Base-by-base conservation (phyloP, 352 stramenopile species). In the Pythium rishiriense region DNA sequence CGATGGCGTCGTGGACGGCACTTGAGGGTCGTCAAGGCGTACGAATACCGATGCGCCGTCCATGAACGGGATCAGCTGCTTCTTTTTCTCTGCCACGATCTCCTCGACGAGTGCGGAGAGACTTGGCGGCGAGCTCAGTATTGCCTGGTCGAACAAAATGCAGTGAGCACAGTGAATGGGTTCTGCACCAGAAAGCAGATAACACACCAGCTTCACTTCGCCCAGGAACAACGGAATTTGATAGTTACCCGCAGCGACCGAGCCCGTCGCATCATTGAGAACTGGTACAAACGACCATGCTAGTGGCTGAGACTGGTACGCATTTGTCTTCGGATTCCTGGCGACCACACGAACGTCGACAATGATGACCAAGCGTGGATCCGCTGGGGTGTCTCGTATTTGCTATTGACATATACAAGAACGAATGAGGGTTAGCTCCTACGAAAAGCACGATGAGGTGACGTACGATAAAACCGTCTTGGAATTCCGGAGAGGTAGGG, bases 241-340 rank as follows among this genome's bases (percentile, higher is more conserved):
- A 26, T 77, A 67, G n/a, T 31, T 74, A 4, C 77, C 70, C 9
- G 61, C 51, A 2, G 72, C 70, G 21, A 93, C 62, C 7, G 65
- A 71, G 0, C 66, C 71, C 9, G 63, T 67, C 42, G 35, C 49
- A 19, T 76, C 58, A 7, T 59, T 67, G 4, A 93, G 70, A 0
- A 91, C 64, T 0, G 79, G 79, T 11, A 90, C 49, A 15, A 91
- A 93, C 5, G 73, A 81, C 85, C 85, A 93, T 0, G 74, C 85
- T 22, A 86, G 74, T 21, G 75, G 70, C 37, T 85, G 70, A 1
- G 77, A 87, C 1, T 58, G 62, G 24, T 81, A 81, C 1, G 43
- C 54, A 6, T 77, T 77, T 6, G 70, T 81, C 60, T 88, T 90
- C 7, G 69, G 53, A 25, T 77, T 76, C 9, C 76, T 75, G 14